Evolutionary conservation across 2,329 filamentous ascomycete species (phyloP), one percentile per base, ranked within the genome.

Genomic region (Graphilbum fragrans): DNA sequence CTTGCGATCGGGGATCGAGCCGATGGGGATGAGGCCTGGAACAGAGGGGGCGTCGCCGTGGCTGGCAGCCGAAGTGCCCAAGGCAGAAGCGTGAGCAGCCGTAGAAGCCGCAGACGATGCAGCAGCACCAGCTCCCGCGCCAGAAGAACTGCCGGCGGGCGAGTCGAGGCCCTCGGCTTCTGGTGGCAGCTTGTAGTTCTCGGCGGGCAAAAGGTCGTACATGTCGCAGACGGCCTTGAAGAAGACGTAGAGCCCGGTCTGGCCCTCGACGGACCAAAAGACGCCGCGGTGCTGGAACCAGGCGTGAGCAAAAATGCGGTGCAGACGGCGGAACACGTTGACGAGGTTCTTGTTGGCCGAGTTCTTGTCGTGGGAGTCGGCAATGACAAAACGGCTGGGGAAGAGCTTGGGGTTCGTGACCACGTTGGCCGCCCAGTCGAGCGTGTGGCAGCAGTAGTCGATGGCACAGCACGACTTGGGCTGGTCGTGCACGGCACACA

Each of bases 391-490:
- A 41, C 92, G 77, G 52, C 86, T 94, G 1, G 92, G 90, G 58
- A 98, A 98, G 56, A 92, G 83, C 67, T 95, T 95, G 41, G 86
- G 84, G 53, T 87, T 92, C 3, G 90, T 94, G 43, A 98, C 80
- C 18, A 90, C 84, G 54, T 93, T 94, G 43, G 86, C 88, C 3
- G 92, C 92, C 86, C 90, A 96, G 64, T 98, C 92, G 35, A 98
- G 79, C 0, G 92, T 98, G 59, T 98, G 92, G 59, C 90, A 96
- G 71, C 88, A 95, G 65, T 98, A 98, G 64, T 98, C 92, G 56
- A 98, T 95, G 39, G 92, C 92, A 61, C 90, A 95, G 67, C 92
- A 98, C 53, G 82, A 85, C 65, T 96, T 96, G 38, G 92, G 92
- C 38, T 87, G 83, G 57, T 96, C 90, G 59, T 98, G 92, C 3